Evolutionary conservation across 164 flowering plant species (phyloP), one percentile per base, ranked within the genome.

Genomic region (Vitis riparia): DNA sequence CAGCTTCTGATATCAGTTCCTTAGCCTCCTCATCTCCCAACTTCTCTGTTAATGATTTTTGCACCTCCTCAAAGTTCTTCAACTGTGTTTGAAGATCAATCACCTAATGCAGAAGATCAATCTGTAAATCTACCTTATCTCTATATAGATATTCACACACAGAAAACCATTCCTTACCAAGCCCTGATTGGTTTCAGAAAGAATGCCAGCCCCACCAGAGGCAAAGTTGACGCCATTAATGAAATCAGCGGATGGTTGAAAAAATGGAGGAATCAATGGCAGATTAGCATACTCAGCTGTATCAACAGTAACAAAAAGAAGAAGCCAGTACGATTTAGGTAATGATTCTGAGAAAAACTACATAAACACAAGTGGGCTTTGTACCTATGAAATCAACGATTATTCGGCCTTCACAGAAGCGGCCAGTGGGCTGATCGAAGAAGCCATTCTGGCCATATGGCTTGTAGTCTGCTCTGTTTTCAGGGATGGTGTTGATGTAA

Each of bases 141-240:
- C 57, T 15, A 29, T 55, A 69, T 55, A 3, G 60, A 68, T 19
- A 15, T 52, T 12, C 44, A 32, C 13, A 9, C 14, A 0, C n/a
- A 60, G 7, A 4, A 15, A 69, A 3, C 11, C 50, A 16, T 19
- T 63, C 9, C 74, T 67, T 59, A 88, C 92, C 81, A 65, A 44
- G 0, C 86, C 89, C 57, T 83, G 81, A 72, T 82, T 69, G 56
- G 90, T 88, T 69, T 84, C 78, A 37, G 82, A 63, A 27, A 88
- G 87, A 58, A 83, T 62, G 11, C 88, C 90, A 51, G 82, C 81
- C 17, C 90, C 90, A 55, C 85, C 88, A 16, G 90, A 88, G n/a
- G 88, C 92, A 59, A 88, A 86, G 76, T 86, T 86, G 23, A 71
- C 90, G 3, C 92, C 90, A 30, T 68, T 12, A 8, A 48, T 65